Base-by-base conservation (phyloP, 306 rosid genomes). In the Lathyrus tuberosus region DNA sequence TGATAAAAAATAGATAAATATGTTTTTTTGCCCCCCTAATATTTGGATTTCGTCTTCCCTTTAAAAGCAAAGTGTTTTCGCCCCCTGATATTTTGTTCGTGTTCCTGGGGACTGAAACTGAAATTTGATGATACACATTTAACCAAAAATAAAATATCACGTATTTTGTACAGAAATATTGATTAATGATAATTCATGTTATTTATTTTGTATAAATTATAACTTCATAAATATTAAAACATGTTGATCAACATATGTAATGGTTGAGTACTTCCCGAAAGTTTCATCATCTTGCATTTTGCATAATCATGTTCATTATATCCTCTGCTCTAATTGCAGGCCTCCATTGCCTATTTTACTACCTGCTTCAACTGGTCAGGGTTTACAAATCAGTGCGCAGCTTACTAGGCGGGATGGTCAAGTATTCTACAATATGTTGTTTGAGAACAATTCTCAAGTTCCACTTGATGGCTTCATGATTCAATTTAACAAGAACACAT, bases 381-480 rank as follows among this genome's bases (percentile, higher is more conserved):
- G 97, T 71, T 85, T 94, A 71, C 99, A 94, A 88, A 83, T 94
- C 85, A 94, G 97, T 84, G 99, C 95, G 72, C 92, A 91, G 84
- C 71, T 94, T 76, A 84, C 85, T 42, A 77, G 83, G 42, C 73
- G 79, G 70, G 97, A 91, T 70, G 96, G 91, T 63, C 96, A 94
- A 89, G 47, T 91, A 61, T 94, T 87, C 79, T 94, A 94, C 82
- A 87, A 84, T 78, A 17, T 89, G 81, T 78, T 84, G 83, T 91
- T 91, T 20, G 97, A 94, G 79, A 94, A 94, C 87, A 84, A 83
- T 78, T 48, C 97, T 35, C 95, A 91, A 81, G 65, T 61, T 79
- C 84, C 91, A 67, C 88, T 94, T 37, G 97, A 94, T 68, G 97
- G 99, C 66, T 91, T 94, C 83, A 91, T 94, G 99, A 94, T 94